Base-by-base conservation (phyloP, 176 grass and related monocot genomes). In the Ampelocalamus luodianensis region DNA sequence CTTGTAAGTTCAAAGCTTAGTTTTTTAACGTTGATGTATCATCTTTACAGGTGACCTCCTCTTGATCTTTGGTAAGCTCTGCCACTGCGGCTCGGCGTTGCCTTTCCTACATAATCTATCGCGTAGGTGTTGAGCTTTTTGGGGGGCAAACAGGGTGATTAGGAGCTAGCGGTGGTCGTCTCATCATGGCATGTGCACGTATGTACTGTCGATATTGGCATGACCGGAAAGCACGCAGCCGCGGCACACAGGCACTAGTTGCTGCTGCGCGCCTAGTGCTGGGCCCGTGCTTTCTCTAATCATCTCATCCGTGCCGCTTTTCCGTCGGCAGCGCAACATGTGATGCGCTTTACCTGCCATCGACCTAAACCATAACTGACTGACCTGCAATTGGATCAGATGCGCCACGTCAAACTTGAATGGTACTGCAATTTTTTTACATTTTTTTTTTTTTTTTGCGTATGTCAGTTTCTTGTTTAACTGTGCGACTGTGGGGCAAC, bases 281-380 rank as follows among this genome's bases (percentile, higher is more conserved):
- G n/a, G n/a, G n/a, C n/a, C n/a, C n/a, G n/a, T n/a, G n/a, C 22
- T 38, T 24, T 24, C 34, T n/a, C 18, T 40, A 53, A 20, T 59
- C 16, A 58, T 76, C 51, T 59, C 74, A 55, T 24, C 23, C 16
- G 32, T 23, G 73, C 51, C 32, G 51, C 74, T 76, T 59, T 76
- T 59, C 5, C 8, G 22, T 50, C 7, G 43, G 24, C 44, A 29
- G 49, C 22, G 46, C 45, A 32, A 20, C 15, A 5, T 36, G 26
- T 16, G 18, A 6, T 14, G 32, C 0, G 43, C 76, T 86, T 72
- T 86, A 79, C 76, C 76, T 24, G 76, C 82, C 70, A 8, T 38
- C 43, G 67, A 71, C 84, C 73, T 85, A 69, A 85, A 85, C 83
- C 71, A 83, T 39, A 37, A 65, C 71, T 62, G 9, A 65, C 81